Evolutionary conservation across 805 yeast species (phyloP).

Genomic region (Saturnispora ahearnii): DNA sequence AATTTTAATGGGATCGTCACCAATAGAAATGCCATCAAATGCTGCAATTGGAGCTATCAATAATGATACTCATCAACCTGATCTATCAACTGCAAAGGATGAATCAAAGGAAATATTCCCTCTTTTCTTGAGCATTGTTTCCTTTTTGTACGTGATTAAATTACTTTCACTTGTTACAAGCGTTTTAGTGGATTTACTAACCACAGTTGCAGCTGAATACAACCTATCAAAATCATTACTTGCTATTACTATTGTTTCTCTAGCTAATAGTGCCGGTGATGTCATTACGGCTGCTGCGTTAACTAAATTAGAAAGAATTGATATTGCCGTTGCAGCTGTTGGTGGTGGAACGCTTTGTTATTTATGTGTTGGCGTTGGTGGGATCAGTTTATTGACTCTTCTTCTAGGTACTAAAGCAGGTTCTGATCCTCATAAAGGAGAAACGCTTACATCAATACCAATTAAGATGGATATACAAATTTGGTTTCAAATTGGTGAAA

Average conservation of each 20-base stretch:
- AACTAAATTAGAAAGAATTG: constrained; percentile 28
- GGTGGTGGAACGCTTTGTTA: constrained; percentile 45
- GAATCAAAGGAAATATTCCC: constrained; percentile 13
- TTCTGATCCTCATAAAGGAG: neutral
- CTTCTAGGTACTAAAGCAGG: constrained; percentile 5
- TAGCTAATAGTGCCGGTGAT: constrained; percentile 46
- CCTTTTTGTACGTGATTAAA: constrained; percentile 24
- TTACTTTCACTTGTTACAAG: constrained; percentile 25
- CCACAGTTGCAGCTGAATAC: constrained; percentile 38
- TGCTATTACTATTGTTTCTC: constrained; percentile 40
- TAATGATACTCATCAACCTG: neutral
- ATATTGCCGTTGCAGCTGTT: constrained; percentile 43
- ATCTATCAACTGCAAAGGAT: neutral
- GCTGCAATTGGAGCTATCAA: neutral
- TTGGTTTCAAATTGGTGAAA: constrained; percentile 30
- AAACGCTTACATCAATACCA: constrained; percentile 30
- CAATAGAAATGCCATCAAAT: constrained; percentile 6
- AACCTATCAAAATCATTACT: constrained; percentile 37
- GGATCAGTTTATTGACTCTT: constrained; percentile 32
- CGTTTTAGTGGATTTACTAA: constrained; percentile 26
- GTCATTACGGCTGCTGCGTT: constrained; percentile 41
- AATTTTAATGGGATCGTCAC: neutral
- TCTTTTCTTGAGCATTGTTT: constrained; percentile 20
- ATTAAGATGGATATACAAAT: constrained; percentile 31
- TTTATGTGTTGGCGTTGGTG: constrained; percentile 42